A percentile compares a stretch with the other conserved stretches of the same genome.
These are phyloP conservation scores for Eucalyptus leucophloia DNA, from an alignment of 345 rosid genomes.

Conservation along the genomic window DNA sequence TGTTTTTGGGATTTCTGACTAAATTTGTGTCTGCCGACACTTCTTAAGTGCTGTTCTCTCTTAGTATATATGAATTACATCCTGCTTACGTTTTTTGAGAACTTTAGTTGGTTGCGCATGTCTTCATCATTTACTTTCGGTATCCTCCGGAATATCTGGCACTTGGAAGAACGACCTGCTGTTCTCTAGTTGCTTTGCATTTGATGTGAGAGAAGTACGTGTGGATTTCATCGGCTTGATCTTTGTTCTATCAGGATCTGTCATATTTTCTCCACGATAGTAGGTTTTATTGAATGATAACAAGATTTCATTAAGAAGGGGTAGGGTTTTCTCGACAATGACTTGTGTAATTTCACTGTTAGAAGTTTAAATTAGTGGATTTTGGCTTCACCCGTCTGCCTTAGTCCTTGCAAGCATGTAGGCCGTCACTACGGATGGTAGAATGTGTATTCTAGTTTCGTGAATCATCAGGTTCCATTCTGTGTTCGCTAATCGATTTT, in stretches of 20 bases:
- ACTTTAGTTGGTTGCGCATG: not conserved
- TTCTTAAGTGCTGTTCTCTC: not conserved
- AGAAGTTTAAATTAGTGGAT: not conserved
- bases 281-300: not conserved
- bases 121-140: not conserved
- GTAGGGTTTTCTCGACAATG: not conserved
- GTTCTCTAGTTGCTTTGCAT: not conserved
- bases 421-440: not conserved
- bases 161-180: not conserved
- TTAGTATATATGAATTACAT: not conserved
- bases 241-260: not conserved
- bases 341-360: not conserved
- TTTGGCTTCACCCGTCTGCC: not conserved
- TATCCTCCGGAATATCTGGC: not conserved
- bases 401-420: not conserved
- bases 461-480: not conserved
- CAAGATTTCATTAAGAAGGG: not conserved
- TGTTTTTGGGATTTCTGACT: not conserved
- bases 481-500: not conserved
- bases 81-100: not conserved
- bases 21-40: not conserved
- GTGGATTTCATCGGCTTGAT: not conserved
- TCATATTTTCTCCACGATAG: not conserved
- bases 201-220: not conserved
- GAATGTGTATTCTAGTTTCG: not conserved